Evolutionary conservation across 1,139 yeast species (phyloP).

Genomic region (Kodamaea sp.): DNA sequence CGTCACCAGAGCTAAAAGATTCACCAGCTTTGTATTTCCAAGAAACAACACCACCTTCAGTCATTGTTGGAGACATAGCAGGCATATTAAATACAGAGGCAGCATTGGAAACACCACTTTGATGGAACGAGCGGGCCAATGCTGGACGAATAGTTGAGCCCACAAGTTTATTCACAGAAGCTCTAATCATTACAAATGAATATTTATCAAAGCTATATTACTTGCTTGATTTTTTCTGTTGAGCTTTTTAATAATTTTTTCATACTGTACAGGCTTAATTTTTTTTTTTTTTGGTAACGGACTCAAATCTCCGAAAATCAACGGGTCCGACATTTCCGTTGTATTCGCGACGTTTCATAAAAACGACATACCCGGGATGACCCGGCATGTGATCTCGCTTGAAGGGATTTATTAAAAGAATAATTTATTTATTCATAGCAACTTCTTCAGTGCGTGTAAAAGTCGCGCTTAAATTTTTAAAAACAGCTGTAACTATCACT

Average conservation of each 20-base stretch:
- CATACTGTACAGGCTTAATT: conserved; percentile 3
- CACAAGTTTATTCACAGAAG: conserved; percentile 8
- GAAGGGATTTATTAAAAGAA: too few relatives aligned
- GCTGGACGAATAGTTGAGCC: conserved; percentile 7
- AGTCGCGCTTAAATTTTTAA: too few relatives aligned
- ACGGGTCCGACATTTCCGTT: conserved; percentile 3
- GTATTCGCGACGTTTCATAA: too few relatives aligned
- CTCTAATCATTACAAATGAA: conserved; percentile 16
- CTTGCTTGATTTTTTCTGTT: background rate
- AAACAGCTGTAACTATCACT: background rate
- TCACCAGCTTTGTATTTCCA: conserved; percentile 92
- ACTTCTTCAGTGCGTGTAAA: too few relatives aligned
- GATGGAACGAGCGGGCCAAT: conserved; percentile 16
- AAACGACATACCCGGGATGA: too few relatives aligned
- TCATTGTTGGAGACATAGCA: conserved; percentile 99
- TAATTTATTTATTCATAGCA: too few relatives aligned
- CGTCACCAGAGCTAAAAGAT: conserved; percentile 76
- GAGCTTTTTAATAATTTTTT: conserved; percentile 8
- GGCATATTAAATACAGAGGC: conserved; percentile 85
- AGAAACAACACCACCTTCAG: conserved; percentile 90
- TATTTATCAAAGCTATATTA: background rate
- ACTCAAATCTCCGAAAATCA: background rate
- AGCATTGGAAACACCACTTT: conserved; percentile 22
- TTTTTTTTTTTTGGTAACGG: conserved; percentile 1
- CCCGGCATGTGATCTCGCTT: background rate